Evolutionary conservation across 176 grass and related monocot species (phyloP), one percentile per base, ranked within the genome.

Genomic region (Hordeum marinum): DNA sequence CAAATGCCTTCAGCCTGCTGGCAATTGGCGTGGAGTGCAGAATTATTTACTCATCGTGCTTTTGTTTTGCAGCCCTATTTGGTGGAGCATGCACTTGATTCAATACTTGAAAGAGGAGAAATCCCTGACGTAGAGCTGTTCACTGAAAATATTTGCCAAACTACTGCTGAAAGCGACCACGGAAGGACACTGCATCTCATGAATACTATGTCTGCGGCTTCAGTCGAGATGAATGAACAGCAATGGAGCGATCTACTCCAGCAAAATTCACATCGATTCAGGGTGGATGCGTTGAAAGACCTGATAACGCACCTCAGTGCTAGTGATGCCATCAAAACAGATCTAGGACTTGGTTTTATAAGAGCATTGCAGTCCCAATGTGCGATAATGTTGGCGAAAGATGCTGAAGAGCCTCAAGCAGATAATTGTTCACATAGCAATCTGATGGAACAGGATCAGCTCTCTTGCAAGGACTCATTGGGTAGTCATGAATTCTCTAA

Each of bases 51-150:
- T 78, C 72, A 82, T 32, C 8, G 29, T 72, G 32, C 65, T 72
- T 89, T 84, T 75, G 1, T 78, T 78, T 31, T 86, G 84, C 84
- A 90, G 84, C 39, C 57, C 20, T 37, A 66, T 86, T 86, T 90
- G 54, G 65, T 90, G 79, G 88, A 86, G 66, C 88, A 90, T 86
- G 84, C 88, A 5, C 43, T 90, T 4, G 73, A 90, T 81, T 72
- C 43, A 23, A 83, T 83, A 72, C 72, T 90, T 78, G 84, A 86
- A 83, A 72, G 65, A 86, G 88, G 84, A 72, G 79, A 82, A 65
- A 86, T 77, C 74, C 88, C 84, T 42, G 80, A 86, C 63, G 42
- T 78, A 46, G 64, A 64, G 34, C 62, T 90, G 55, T 73, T 90
- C 45, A 65, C 34, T 83, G 88, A 90, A 86, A 78, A 62, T 64